Conservation (phyloP, 2,329 filamentous ascomycete genomes). For the Fusarium virguliforme region DNA sequence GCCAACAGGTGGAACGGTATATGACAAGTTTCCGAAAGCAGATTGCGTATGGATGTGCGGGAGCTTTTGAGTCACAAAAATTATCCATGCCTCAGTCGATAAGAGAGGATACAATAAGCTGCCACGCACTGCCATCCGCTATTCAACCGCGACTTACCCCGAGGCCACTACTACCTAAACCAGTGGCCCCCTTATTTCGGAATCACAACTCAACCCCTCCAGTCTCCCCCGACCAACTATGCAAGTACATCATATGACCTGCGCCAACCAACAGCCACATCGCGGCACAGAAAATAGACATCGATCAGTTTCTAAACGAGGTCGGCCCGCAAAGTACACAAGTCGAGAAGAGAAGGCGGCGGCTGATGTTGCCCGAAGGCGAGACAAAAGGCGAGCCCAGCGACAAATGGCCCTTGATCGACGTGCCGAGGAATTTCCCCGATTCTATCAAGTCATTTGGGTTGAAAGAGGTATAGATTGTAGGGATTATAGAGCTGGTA, state of each 20-base stretch:
- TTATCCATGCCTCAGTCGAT: too few species aligned
- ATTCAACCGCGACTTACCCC: conserved; percentile 13
- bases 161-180: not conserved
- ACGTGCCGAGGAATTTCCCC: not conserved
- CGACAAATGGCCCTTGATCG: not conserved
- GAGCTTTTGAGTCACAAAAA: conserved; percentile 15
- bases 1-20: not conserved
- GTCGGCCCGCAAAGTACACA: conserved; percentile 15
- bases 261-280: conserved; percentile 7
- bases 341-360: conserved; percentile 19
- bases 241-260: conserved; percentile 14
- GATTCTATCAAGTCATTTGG: conserved; percentile 1
- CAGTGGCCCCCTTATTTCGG: not conserved
- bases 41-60: conserved; percentile 7
- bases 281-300: conserved; percentile 9
- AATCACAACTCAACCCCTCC: conserved; percentile 2
- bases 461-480: not conserved
- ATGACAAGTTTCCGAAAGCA: conserved; percentile 12
- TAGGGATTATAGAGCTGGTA: not conserved
- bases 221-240: conserved; percentile 12
- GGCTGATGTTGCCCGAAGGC: conserved; percentile 14
- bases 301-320: conserved; percentile 5
- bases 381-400: conserved; percentile 6
- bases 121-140: not conserved
- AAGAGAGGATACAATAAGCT: too few species aligned